Base-by-base conservation (phyloP, 441 rosid genomes). In the Gossypium davidsonii region DNA sequence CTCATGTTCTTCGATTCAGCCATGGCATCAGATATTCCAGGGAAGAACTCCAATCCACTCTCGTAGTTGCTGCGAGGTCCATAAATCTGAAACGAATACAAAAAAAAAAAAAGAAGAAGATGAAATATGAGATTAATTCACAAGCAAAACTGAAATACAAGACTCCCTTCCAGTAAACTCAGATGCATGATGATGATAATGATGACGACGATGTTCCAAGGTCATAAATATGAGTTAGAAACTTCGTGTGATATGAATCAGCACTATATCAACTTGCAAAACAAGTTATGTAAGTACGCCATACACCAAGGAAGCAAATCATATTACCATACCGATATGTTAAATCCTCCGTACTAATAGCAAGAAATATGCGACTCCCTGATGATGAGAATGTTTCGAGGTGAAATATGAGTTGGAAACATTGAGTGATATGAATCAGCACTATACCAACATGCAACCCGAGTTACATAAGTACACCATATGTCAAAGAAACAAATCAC, bases 21-120 rank as follows among this genome's bases (percentile, higher is more conserved):
- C 4, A 94, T 78, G 0, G 97, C 97, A 70, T 92, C 91, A 25
- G 85, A 89, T 79, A 94, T 70, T 71, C 97, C 95, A 0, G 97
- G 98, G 82, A 94, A 92, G 80, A 87, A 85, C 1, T 71, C 83
- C 51, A 88, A 80, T 77, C 85, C 85, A 80, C 87, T 86, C 82
- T 83, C 82, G 1, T 82, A 77, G 78, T 85, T 86, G 9, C 82
- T 70, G 0, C 82, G 65, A 0, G 97, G 94, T 31, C 97, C 97
- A 55, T 90, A 92, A 76, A 94, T 83, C 98, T 94, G 76, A 9
- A 63, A 18, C 12, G 9, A 4, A 55, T 10, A 18, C 1, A 7
- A 55, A 55, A 17, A 53, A 48, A 1, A 21, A 21, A 2, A 11
- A 53, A 8, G 18, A 0, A 7, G 4, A 4, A 4, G 12, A 4